phyloP scores from a whole-genome alignment of 148 eudicot species.

The Diospyros lotus region DNA sequence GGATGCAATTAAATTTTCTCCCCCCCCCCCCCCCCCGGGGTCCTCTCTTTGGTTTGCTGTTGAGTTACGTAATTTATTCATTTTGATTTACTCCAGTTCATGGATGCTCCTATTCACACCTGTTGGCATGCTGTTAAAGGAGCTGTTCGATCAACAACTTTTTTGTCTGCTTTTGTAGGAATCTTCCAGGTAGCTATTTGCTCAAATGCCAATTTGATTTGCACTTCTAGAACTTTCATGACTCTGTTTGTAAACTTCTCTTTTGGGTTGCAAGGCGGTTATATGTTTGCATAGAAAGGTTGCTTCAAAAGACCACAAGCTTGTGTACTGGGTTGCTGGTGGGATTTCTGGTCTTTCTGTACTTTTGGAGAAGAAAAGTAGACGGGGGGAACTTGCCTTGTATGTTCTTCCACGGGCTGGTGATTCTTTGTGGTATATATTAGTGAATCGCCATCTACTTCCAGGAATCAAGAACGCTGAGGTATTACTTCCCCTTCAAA shows the following conservation, averaged over 20 bases:
- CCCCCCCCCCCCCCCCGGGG: no score
- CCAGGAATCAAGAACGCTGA: constrained; percentile 85
- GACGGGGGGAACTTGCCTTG: constrained; percentile 87
- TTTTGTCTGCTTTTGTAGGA: constrained; percentile 95
- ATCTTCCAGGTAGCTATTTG: constrained; percentile 70
- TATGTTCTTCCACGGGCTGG: constrained; percentile 97
- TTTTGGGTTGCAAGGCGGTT: constrained; percentile 50
- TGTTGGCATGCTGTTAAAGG: constrained; percentile 85
- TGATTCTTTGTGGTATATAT: constrained; percentile 90
- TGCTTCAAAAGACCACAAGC: constrained; percentile 88
- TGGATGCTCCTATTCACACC: constrained; percentile 74
- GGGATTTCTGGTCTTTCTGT: constrained; percentile 87
- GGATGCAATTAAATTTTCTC: not conserved
- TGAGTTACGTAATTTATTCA: not conserved
- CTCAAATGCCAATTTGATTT: not conserved
- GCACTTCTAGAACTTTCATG: not conserved
- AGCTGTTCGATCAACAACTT: constrained; percentile 87
- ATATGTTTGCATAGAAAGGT: constrained; percentile 95
- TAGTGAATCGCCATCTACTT: constrained; percentile 79
- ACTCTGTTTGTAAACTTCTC: constrained; percentile 15
- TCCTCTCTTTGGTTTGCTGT: not conserved
- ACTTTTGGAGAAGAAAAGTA: constrained; percentile 80
- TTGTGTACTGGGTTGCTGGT: constrained; percentile 93
- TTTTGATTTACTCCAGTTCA: constrained; percentile 45
- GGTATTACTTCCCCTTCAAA: constrained; percentile 38